These are phyloP conservation scores for Agrocybe praecox DNA, from an alignment of 768 basidiomycete species.

Conservation along the genomic window DNA sequence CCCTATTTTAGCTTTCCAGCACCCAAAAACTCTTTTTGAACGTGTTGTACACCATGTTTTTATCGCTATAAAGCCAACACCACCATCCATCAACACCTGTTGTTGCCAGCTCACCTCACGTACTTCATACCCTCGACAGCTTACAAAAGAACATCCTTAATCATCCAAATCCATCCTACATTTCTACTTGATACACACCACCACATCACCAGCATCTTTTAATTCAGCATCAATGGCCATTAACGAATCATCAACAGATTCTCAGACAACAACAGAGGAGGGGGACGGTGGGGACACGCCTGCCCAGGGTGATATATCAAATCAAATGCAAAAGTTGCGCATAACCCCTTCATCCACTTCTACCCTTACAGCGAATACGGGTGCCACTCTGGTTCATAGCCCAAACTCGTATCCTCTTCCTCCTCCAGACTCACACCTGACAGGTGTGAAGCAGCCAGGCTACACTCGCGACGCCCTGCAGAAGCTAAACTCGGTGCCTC, in stretches of 20 bases:
- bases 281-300: constrained; percentile 65
- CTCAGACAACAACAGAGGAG: constrained; percentile 57
- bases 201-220: constrained; percentile 19
- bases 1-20: constrained; percentile 3
- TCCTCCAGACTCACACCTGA: constrained; percentile 48
- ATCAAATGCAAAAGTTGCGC: constrained; percentile 24
- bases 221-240: constrained; percentile 38
- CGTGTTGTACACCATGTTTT: constrained; percentile 44
- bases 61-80: constrained; percentile 41
- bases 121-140: constrained; percentile 25
- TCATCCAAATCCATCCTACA: constrained; percentile 18
- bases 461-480: constrained; percentile 47
- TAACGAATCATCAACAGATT: constrained; percentile 49
- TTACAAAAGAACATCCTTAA: constrained; percentile 24
- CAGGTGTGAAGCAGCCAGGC: constrained; percentile 53
- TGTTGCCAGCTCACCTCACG: constrained; percentile 22
- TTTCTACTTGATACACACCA: constrained; percentile 13
- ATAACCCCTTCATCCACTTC: constrained; percentile 16
- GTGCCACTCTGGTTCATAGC: constrained; percentile 12
- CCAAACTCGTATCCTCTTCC: constrained; percentile 46
- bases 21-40: constrained; percentile 32
- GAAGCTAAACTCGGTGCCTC: constrained; percentile 30
- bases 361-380: constrained; percentile 14
- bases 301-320: constrained; percentile 39
- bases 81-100: constrained; percentile 25